Percentiles rank a stretch among this genome's conserved stretches.
Conservation (phyloP, 805 yeast species). For the Zygotorulaspora chibaensis region DNA sequence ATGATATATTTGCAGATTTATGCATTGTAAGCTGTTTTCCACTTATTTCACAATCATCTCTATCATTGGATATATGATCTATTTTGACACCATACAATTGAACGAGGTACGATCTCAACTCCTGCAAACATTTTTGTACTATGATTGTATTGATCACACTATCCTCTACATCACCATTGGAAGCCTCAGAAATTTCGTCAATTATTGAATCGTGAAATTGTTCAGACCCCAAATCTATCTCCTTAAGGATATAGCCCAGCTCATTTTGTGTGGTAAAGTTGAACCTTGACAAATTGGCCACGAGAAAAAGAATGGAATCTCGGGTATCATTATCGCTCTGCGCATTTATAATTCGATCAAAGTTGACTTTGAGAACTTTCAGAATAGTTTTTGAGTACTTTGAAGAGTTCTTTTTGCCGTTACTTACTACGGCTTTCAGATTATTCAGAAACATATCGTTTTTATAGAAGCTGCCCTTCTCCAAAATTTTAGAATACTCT, state of each 20-base stretch:
- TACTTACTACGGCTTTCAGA: conserved; percentile 19
- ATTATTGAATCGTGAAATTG: conserved; percentile 24
- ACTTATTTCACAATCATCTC: conserved; percentile 19
- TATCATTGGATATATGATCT: conserved; percentile 13
- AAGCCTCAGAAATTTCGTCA: conserved; percentile 12
- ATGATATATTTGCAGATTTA: conserved; percentile 1
- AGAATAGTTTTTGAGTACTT: conserved; percentile 18
- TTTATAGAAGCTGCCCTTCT: conserved; percentile 8
- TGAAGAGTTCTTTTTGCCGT: conserved; percentile 16
- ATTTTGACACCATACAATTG: conserved; percentile 16
- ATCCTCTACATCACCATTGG: neutral
- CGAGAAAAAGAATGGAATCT: conserved; percentile 20
- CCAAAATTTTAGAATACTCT: conserved; percentile 32
- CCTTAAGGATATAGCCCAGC: conserved; percentile 17
- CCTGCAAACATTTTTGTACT: conserved; percentile 14
- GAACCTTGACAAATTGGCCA: conserved; percentile 20
- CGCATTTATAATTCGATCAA: conserved; percentile 11
- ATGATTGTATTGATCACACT: conserved; percentile 9
- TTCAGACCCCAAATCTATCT: conserved; percentile 22
- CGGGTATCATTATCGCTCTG: conserved; percentile 10
- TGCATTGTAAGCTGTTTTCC: conserved; percentile 5
- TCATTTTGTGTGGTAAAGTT: conserved; percentile 23
- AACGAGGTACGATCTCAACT: conserved; percentile 12
- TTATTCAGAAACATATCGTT: conserved; percentile 14
- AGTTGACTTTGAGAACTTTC: conserved; percentile 13